Evolutionary conservation across 1,139 yeast genomes (phyloP).

Genomic region (Nakaseomyces kungkrabaensis): DNA sequence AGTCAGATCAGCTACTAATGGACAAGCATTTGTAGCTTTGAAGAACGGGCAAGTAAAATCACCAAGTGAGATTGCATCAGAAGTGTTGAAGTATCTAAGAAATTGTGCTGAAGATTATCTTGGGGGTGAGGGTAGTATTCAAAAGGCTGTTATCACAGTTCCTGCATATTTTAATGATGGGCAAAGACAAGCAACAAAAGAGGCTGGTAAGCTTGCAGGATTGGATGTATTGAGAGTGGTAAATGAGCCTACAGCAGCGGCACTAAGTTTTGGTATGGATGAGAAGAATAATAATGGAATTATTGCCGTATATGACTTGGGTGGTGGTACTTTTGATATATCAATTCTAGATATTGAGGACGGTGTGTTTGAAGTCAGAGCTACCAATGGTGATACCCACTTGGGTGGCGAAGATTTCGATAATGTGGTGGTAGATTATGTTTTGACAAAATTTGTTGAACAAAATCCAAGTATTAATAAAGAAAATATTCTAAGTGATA

Average conservation of each 20-base stretch:
- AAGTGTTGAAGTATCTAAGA: conserved; percentile 35
- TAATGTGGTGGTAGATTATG: conserved; percentile 45
- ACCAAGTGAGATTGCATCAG: conserved; percentile 27
- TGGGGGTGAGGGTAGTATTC: conserved; percentile 28
- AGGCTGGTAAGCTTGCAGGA: conserved; percentile 59
- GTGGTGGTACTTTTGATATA: conserved; percentile 80
- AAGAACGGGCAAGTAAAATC: conserved; percentile 19
- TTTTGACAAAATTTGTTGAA: conserved; percentile 39
- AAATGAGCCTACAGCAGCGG: conserved; percentile 78
- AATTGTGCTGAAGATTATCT: conserved; percentile 43
- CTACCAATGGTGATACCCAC: conserved; percentile 81
- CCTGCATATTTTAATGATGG: conserved; percentile 76
- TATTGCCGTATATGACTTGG: conserved; percentile 71
- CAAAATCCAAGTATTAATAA: conserved; percentile 9
- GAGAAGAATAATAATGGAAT: conserved; percentile 38
- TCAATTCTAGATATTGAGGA: conserved; percentile 70
- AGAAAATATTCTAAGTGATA: conserved; percentile 11
- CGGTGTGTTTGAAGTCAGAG: conserved; percentile 71
- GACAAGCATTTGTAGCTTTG: conserved; percentile 54
- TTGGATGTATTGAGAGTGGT: conserved; percentile 58
- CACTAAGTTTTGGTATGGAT: conserved; percentile 66
- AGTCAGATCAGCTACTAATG: conserved; percentile 38
- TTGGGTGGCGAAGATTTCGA: conserved; percentile 80
- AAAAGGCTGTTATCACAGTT: conserved; percentile 66
- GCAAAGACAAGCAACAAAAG: conserved; percentile 69